Evolutionary conservation across 2,329 filamentous ascomycete genomes (phyloP), one percentile per base, ranked within the genome.

Genomic region (Dissoconium aciculare): DNA sequence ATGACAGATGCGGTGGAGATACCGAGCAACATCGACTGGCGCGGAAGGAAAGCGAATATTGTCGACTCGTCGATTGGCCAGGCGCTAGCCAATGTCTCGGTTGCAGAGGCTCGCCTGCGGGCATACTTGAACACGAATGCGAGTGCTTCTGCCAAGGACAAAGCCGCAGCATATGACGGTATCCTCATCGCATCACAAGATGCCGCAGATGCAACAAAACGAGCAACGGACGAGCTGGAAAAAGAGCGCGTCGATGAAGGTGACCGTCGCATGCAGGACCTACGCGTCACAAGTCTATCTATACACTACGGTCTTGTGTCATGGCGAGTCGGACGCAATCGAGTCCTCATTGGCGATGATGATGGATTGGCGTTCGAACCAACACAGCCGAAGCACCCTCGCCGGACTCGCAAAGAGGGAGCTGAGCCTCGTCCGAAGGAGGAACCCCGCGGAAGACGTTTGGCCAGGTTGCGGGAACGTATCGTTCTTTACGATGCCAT

Each of bases 251-350:
- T 93, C 10, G 70, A 81, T 13, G 80, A 83, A 52, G 75, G 82
- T 34, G 87, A 98, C 49, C 60, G 72, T 19, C 73, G 83, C 34
- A 84, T 98, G 74, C 89, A 98, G 57, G 76, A 84, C 45, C 62
- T 98, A 27, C 85, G 93, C 43, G 78, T 98, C 35, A 92, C 85
- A 3, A 78, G 80, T 38, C 91, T 91, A 0, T 84, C 87, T 2
- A 82, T 95, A 34, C 92, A 89, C 55, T 95, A 92, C 54, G 81
- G 82, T 42, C 73, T 94, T 56, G 78, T 98, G 34, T 85, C 82
- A 50, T 95, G 85, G 85, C 71, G 89, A 53, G 81, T 95, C 40
- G 87, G 87, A 15, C 76, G 89, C 28, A 95, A 98, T 55, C 69
- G 89, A 32, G 78, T 93, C 0, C 62, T 98, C 38, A 81, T 83